Evolutionary conservation across 1,139 yeast genomes (phyloP), one percentile per base, ranked within the genome.

Genomic region (Trichomonascaceae sp.): DNA sequence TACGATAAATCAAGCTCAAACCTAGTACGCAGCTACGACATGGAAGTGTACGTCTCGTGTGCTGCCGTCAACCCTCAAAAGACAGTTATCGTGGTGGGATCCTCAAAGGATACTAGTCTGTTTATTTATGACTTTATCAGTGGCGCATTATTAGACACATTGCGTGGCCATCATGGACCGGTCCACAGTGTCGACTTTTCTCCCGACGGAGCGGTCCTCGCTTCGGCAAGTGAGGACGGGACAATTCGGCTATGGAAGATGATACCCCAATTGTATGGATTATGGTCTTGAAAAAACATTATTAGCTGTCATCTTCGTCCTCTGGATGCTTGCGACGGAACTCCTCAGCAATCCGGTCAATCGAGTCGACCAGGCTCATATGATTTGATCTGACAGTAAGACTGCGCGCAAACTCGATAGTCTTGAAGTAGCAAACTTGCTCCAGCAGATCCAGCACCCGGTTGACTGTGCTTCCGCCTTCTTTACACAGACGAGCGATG

Each of bases 191-290:
- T 56, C 2, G 40, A 51, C 18, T 57, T 47, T 35, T 54, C 61
- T 6, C 62, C 62, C 3, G 60, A 57, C 33, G 59, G 60, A 1
- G 41, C 46, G 16, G 30, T 57, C 13, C 48, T 67, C 41, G 84
- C 79, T 0, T 71, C 82, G 1, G 85, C 84, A 29, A 69, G 80
- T 3, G 75, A 71, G 37, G 85, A 77, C 47, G 84, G 84, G 8
- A 57, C 76, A 2, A 75, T 76, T 13, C 58, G 84, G 33, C 58
- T 77, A 26, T 77, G 85, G 87, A 57, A 57, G 35, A 44, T 47
- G 16, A 41, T 37, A 3, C 33, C 40, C 4, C 60, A 54, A 2
- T 49, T 56, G 3, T 58, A 54, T 33, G 63, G 63, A 3, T 41
- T 58, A 27, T 58, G 63, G 63, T 8, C 13, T 13, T 20, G 11